These are phyloP conservation scores for Tetrahymena borealis DNA, from an alignment of 73 alveolate species.

Conservation along the genomic window DNA sequence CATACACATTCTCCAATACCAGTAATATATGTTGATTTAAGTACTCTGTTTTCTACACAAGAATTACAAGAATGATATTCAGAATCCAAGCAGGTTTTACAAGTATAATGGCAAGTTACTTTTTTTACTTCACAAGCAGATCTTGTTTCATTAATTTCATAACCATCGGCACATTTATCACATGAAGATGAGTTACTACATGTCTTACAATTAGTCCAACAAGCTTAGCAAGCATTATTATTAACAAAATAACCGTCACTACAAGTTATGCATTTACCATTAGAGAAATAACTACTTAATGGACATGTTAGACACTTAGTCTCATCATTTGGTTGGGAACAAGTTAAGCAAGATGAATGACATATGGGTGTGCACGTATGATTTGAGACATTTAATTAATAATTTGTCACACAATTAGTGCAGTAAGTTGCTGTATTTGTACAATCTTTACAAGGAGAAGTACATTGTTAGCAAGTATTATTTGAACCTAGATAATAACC, in stretches of 20 bases:
- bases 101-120: background rate
- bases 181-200: background rate
- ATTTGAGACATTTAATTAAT: no score
- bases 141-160: background rate
- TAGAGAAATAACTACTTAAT: background rate
- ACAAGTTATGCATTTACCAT: background rate
- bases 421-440: no score
- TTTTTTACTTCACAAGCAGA: background rate
- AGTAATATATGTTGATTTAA: background rate
- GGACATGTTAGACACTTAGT: background rate
- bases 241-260: background rate
- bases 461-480: no score
- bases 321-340: background rate
- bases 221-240: background rate
- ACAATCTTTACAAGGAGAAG: no score
- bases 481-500: no score
- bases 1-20: background rate
- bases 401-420: no score
- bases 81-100: background rate
- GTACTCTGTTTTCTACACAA: background rate
- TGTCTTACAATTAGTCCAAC: background rate
- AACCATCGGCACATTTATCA: background rate
- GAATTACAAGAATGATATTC: background rate
- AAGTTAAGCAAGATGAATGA: background rate
- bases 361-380: background rate